phyloP scores from a whole-genome alignment of 23 red algal genomes.

The Gracilaria domingensis region DNA sequence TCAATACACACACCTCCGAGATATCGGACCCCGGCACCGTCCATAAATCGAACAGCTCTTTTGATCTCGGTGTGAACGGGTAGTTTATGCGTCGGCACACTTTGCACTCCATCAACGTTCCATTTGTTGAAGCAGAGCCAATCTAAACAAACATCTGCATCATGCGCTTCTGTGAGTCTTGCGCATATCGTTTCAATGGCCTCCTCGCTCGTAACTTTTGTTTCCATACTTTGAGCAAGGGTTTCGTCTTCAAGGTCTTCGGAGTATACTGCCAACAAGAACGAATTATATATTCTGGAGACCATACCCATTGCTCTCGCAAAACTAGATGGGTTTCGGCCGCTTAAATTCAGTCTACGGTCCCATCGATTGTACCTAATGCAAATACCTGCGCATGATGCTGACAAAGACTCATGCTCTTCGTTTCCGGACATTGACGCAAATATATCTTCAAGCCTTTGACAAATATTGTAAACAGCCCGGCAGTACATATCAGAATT shows the following conservation, averaged over 20 bases:
- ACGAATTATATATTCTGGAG: not conserved
- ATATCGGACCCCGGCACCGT: not conserved
- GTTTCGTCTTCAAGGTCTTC: not conserved
- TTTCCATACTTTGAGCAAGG: not conserved
- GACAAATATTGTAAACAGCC: not conserved
- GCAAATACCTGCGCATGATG: not conserved
- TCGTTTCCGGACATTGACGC: not conserved
- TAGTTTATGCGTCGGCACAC: not conserved
- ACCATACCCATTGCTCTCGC: not conserved
- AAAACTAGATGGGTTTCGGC: not conserved
- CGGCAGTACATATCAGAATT: conserved; percentile 1
- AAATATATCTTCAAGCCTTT: not conserved
- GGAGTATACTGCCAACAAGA: not conserved
- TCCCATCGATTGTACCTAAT: conserved; percentile 3
- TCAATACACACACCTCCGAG: not conserved
- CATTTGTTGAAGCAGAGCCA: conserved; percentile 15
- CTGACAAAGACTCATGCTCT: not conserved
- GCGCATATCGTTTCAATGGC: not conserved
- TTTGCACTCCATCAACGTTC: not conserved
- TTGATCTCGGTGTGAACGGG: conserved; percentile 4
- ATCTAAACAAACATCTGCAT: not conserved
- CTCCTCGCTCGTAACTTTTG: not conserved
- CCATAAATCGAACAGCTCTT: not conserved
- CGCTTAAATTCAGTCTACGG: not conserved
- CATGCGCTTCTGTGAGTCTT: conserved; percentile 5